phyloP scores from a whole-genome alignment of 306 rosid genomes.

The Vigna mungo region DNA sequence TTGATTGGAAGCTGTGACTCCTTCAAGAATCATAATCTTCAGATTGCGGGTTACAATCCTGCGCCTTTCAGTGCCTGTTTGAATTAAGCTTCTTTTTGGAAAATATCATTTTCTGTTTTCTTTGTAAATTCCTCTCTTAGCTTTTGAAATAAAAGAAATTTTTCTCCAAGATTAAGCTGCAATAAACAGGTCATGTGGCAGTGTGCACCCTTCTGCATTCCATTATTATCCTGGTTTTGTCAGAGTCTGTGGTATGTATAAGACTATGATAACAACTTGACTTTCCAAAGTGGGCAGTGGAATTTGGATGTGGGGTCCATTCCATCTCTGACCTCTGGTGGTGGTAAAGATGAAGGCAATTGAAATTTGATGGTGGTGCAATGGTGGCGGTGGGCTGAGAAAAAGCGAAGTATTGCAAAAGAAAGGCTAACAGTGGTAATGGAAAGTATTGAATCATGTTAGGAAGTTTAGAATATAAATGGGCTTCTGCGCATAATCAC shows the following conservation, averaged over 20 bases:
- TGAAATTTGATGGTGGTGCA: background rate
- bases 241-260: background rate
- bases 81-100: background rate
- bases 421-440: background rate
- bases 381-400: background rate
- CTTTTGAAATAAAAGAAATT: background rate
- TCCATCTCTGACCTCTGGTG: background rate
- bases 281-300: background rate
- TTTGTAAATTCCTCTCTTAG: background rate
- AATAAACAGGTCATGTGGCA: background rate
- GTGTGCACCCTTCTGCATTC: conserved; percentile 4
- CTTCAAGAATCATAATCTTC: no score
- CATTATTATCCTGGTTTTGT: background rate
- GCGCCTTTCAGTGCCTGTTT: background rate
- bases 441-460: background rate
- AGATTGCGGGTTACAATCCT: no score
- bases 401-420: background rate
- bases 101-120: background rate
- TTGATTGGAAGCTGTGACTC: no score
- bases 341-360: background rate
- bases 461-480: background rate
- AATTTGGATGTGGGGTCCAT: background rate
- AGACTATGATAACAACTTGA: background rate
- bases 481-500: background rate
- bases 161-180: background rate